Evolutionary conservation across 345 rosid genomes (phyloP), one percentile per base, ranked within the genome.

Genomic region (Gossypium bickii): DNA sequence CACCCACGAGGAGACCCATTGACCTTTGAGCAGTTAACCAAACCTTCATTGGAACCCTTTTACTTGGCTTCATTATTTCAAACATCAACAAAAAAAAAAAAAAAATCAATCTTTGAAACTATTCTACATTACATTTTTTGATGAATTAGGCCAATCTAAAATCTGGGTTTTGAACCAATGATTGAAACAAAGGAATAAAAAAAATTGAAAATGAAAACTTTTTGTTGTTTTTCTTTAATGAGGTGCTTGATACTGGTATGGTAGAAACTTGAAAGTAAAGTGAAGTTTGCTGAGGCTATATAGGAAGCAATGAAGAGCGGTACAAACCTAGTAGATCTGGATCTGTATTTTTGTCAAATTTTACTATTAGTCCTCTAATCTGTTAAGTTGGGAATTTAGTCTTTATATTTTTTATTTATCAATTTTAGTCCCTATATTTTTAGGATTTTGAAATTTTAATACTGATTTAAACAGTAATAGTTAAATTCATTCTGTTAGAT

Each of bases 1-100:
- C 97, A 91, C 97, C 98, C 97, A 94, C 95, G 84, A 92, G 97
- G 97, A 94, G 76, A 74, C 89, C 92, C 88, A 76, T 86, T 61
- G 92, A 84, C 74, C 77, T 86, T 91, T 88, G 93, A 18, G 83
- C 78, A 3, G 86, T 82, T 83, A 89, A 83, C 97, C 94, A 90
- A 72, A 88, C 90, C 81, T 89, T 82, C 78, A 81, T 84, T 17
- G 87, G 92, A 82, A 78, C 78, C 73, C 86, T 85, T 34, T 34
- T 74, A 41, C 79, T 82, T 27, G 77, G 74, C 76, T 72, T 82
- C 59, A 82, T 22, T 45, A 22, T 59, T 82, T 81, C 67, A 47
- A 80, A 79, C 88, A 83, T 70, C 78, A 51, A 62, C 4, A 29
- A 29, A 3, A 29, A 29, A 3, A 25, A 3, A 25, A 29, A 34